A percentile compares a stretch with the other conserved stretches of the same genome.
These are phyloP conservation scores for Graphiopsis chlorocephala DNA, from an alignment of 2,329 filamentous ascomycete genomes.

Conservation along the genomic window DNA sequence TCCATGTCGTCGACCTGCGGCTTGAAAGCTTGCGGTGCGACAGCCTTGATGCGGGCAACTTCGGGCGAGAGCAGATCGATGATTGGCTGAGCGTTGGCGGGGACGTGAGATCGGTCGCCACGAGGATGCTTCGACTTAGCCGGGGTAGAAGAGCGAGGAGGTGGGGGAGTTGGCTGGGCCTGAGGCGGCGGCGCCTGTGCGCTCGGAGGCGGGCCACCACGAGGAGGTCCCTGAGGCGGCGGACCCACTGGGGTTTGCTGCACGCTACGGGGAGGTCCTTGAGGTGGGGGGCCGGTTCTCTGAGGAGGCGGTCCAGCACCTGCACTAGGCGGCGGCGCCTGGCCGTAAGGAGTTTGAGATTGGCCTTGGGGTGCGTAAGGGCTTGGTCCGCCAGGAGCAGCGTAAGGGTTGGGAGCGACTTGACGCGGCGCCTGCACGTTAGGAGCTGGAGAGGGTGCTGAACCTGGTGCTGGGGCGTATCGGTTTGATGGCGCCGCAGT, in stretches of 20 bases:
- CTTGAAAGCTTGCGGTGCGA: slow-evolving; percentile 82
- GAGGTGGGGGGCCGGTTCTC: slow-evolving; percentile 37
- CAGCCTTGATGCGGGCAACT: slow-evolving; percentile 82
- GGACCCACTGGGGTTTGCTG: slow-evolving; percentile 30
- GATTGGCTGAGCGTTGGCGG: slow-evolving; percentile 69
- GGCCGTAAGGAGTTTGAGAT: slow-evolving; percentile 38
- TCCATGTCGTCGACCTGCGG: slow-evolving; percentile 90
- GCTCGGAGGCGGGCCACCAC: slow-evolving; percentile 38
- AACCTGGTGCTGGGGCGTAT: slow-evolving; percentile 66
- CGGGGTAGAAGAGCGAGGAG: slow-evolving; percentile 42
- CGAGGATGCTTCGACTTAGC: slow-evolving; percentile 43
- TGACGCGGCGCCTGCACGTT: slow-evolving; percentile 41
- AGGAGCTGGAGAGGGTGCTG: slow-evolving; percentile 46
- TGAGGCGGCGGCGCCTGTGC: slow-evolving; percentile 20
- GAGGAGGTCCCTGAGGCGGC: slow-evolving; percentile 49
- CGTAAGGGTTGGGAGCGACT: slow-evolving; percentile 47
- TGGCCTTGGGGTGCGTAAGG: slow-evolving; percentile 41
- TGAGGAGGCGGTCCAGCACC: slow-evolving; percentile 37
- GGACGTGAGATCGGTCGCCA: slow-evolving; percentile 88
- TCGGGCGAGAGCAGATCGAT: slow-evolving; percentile 79
- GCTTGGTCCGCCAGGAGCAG: slow-evolving; percentile 29
- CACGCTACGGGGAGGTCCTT: slow-evolving; percentile 44
- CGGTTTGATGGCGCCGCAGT: slow-evolving; percentile 68
- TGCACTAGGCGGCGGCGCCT: slow-evolving; percentile 42
- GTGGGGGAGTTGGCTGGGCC: slow-evolving; percentile 9